A percentile compares a stretch with the other conserved stretches of the same genome.
Evolutionary conservation across 257 asterid species (phyloP).

Genomic region (Leptodermis oblonga): DNA sequence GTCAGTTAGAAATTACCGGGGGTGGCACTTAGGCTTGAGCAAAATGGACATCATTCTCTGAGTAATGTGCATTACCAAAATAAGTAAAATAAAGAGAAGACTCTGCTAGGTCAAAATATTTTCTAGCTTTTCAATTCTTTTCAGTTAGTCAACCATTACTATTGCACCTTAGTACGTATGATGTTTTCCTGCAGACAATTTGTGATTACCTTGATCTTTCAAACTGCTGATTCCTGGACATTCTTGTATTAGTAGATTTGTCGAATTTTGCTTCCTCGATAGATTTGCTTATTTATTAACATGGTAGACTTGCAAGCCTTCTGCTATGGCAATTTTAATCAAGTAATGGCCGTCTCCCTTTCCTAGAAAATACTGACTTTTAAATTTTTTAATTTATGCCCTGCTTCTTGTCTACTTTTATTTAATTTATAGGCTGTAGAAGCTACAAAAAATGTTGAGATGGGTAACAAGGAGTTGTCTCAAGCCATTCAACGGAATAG

Average conservation of each 20-base stretch:
- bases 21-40: not conserved
- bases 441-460: conserved; percentile 84
- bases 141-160: not conserved
- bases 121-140: not conserved
- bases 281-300: not conserved
- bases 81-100: not conserved
- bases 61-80: not conserved
- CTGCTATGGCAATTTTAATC: not conserved
- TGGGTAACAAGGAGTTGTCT: conserved; percentile 81
- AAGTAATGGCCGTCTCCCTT: not conserved
- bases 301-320: not conserved
- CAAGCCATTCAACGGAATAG: conserved; percentile 81
- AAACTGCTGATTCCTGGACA: not conserved
- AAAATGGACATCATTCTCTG: not conserved
- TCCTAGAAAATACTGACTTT: not conserved
- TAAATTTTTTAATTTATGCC: not conserved
- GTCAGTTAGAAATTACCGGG: not conserved
- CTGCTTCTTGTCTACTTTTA: conserved; percentile 6
- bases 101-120: not conserved
- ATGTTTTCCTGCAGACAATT: not conserved
- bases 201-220: not conserved
- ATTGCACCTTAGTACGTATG: not conserved
- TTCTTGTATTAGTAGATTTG: not conserved
- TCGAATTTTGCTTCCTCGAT: not conserved
- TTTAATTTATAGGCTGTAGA: conserved; percentile 63